These are phyloP conservation scores for Metschnikowia bowlesiae DNA, from an alignment of 805 yeast species.

Conservation along the genomic window DNA sequence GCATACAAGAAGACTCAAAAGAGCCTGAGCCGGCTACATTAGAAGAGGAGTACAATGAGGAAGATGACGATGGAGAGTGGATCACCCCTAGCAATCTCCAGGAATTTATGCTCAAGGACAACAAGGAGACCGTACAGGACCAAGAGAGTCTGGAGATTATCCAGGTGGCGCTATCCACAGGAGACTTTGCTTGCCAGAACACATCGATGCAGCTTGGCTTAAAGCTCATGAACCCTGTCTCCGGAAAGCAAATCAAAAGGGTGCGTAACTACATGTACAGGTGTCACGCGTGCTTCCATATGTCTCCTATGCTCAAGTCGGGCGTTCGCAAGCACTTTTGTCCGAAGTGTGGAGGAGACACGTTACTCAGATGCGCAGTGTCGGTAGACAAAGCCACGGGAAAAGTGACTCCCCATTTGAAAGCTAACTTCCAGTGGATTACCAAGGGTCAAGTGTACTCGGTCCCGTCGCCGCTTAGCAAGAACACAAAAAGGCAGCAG, in stretches of 20 bases:
- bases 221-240: constrained; percentile 74
- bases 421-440: constrained; percentile 90
- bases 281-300: constrained; percentile 93
- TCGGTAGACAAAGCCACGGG: constrained; percentile 78
- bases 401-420: constrained; percentile 78
- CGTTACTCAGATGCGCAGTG: constrained; percentile 85
- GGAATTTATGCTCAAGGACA: constrained; percentile 65
- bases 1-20: background rate
- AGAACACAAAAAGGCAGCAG: constrained; percentile 60
- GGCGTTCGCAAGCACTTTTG: constrained; percentile 85
- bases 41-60: constrained; percentile 59
- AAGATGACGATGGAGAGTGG: constrained; percentile 86
- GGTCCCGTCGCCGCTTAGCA: constrained; percentile 83
- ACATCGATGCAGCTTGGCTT: constrained; percentile 88
- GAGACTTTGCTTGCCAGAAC: constrained; percentile 97
- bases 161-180: constrained; percentile 83
- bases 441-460: constrained; percentile 80
- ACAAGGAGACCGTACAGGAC: constrained; percentile 50
- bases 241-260: constrained; percentile 80
- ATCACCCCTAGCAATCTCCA: constrained; percentile 82
- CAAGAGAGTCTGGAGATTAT: constrained; percentile 33
- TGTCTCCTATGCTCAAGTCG: constrained; percentile 72
- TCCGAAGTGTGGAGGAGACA: constrained; percentile 91
- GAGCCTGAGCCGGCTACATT: constrained; percentile 8
- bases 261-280: constrained; percentile 90